Evolutionary conservation across 2,329 filamentous ascomycete genomes (phyloP).

Genomic region (Fusarium foetens): DNA sequence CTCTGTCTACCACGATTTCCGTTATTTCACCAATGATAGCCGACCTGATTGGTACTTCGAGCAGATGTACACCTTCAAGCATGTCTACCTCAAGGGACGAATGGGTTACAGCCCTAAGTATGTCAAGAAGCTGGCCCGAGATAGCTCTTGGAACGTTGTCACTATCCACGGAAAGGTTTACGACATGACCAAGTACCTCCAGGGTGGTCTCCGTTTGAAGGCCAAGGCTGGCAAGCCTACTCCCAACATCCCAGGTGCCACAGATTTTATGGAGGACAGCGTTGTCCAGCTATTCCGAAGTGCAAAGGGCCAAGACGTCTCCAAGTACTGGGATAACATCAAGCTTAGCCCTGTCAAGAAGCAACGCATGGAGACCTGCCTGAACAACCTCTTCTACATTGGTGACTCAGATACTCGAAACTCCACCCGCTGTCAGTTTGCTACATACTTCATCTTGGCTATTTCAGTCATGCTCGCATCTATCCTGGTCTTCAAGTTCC

Average conservation of each 20-base stretch:
- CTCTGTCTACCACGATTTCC: constrained; percentile 90
- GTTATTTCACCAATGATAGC: constrained; percentile 81
- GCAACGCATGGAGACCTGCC: constrained; percentile 78
- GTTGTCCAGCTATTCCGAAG: constrained; percentile 82
- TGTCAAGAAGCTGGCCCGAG: constrained; percentile 74
- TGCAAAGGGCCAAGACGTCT: constrained; percentile 81
- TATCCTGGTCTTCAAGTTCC: constrained; percentile 94
- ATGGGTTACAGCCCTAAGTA: constrained; percentile 86
- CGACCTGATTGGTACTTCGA: constrained; percentile 94
- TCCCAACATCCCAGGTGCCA: constrained; percentile 61
- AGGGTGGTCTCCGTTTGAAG: constrained; percentile 75
- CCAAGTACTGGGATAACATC: constrained; percentile 82
- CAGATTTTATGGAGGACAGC: constrained; percentile 82
- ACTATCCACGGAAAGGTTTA: constrained; percentile 85
- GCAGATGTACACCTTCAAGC: constrained; percentile 80
- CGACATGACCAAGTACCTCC: constrained; percentile 85
- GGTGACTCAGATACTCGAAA: constrained; percentile 92
- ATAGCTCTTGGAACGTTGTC: constrained; percentile 74
- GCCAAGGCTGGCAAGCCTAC: constrained; percentile 63
- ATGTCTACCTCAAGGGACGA: constrained; percentile 85
- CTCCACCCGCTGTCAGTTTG: constrained; percentile 85
- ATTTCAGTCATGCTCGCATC: constrained; percentile 82
- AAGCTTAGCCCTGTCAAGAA: constrained; percentile 66
- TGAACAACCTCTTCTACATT: constrained; percentile 95
- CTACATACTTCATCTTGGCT: constrained; percentile 87